Base-by-base conservation (phyloP, 148 eudicot species). In the Linanthus parryae region DNA sequence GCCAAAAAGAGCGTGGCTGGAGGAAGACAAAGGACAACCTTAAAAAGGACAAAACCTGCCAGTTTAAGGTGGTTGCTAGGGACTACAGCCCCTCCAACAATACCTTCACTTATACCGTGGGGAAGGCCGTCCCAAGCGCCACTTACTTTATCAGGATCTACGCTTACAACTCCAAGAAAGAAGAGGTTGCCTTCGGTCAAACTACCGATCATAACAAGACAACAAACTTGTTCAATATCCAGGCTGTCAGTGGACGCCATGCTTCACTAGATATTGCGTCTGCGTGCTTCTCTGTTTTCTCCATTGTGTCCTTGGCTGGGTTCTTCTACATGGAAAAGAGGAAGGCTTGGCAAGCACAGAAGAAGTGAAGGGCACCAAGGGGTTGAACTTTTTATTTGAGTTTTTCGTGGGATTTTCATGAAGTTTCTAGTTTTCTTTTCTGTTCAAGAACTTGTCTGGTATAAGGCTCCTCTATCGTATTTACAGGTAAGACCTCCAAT, bases 1-100 rank as follows among this genome's bases (percentile, higher is more conserved):
- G 92, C 77, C 97, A 90, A 68, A 22, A 39, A 14, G 92, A 90
- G 61, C 54, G 97, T 4, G 82, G 68, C 13, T 90, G 95, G 97
- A 63, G 97, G 61, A 86, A 71, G 40, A 76, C 79, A 0, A 64
- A 18, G 0, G 74, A 73, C 29, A 34, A 74, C 34, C 33, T 90
- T 11, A 38, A 31, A 26, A 90, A 75, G 43, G 97, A 90, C 70
- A 90, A 81, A 59, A 80, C 92, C 11, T 90, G 97, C 66, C 89
- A 76, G 49, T 69, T 69, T 54, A 35, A 28, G 6, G 48, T 85
- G 4, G 60, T 65, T 4, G 8, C 70, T 0, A 63, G 51, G 23
- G 65, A 67, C 0, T 89, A 67, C 58, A 57, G 14, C 3, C 3
- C 76, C 11, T 45, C 73, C 27, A 59, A 49, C 49, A 68, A 59